Percentiles rank a stretch among this genome's conserved stretches.
Conservation (phyloP, 2,329 filamentous ascomycete species). For the Thelonectria olida region DNA sequence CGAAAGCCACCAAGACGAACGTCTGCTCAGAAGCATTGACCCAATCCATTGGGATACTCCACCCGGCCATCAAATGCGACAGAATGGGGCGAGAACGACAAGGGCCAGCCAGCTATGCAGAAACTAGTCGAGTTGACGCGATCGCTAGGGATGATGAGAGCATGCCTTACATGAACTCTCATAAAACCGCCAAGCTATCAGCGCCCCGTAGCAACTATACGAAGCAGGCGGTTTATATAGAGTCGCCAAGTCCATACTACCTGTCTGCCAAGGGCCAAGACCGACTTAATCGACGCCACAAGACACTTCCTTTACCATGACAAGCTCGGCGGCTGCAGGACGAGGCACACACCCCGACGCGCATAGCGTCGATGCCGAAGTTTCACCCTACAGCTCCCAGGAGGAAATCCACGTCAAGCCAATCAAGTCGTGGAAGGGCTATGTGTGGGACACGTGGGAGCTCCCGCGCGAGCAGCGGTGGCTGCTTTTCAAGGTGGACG, state of each 20-base stretch:
- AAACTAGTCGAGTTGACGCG: slow-evolving; percentile 27
- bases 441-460: slow-evolving; percentile 49
- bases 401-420: slow-evolving; percentile 10
- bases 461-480: slow-evolving; percentile 43
- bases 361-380: slow-evolving; percentile 1
- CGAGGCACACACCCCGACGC: not conserved
- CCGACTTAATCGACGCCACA: not conserved
- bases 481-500: slow-evolving; percentile 47
- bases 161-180: slow-evolving; percentile 6
- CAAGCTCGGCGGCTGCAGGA: not conserved
- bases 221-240: not conserved
- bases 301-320: not conserved
- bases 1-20: not conserved
- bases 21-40: not conserved
- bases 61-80: slow-evolving; percentile 1
- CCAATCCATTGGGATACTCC: not conserved
- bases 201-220: not conserved
- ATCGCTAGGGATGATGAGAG: slow-evolving; percentile 31
- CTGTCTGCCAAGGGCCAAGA: not conserved
- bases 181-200: not conserved
- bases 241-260: not conserved
- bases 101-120: not conserved
- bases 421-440: slow-evolving; percentile 45
- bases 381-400: not conserved
- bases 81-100: slow-evolving; percentile 6